These are phyloP conservation scores for Leptographium flavum DNA, from an alignment of 2,329 filamentous ascomycete species.

Conservation along the genomic window DNA sequence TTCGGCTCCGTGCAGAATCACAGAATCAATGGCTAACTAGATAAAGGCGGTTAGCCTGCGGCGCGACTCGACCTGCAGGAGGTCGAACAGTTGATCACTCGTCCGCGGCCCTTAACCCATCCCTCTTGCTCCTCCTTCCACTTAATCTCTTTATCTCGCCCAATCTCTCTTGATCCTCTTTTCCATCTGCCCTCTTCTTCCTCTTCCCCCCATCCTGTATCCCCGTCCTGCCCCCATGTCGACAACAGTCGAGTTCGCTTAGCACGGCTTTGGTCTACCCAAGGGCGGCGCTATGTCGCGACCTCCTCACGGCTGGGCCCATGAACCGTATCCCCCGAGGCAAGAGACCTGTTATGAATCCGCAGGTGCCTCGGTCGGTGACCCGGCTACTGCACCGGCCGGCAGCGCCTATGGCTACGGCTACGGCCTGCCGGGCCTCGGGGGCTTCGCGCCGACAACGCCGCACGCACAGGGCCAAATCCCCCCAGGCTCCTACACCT, in stretches of 20 bases:
- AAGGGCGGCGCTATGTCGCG: conserved; percentile 22
- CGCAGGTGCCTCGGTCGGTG: not conserved
- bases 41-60: not conserved
- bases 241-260: conserved; percentile 17
- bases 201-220: not conserved
- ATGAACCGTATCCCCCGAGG: conserved; percentile 17
- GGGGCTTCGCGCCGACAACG: not conserved
- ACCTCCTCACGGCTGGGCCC: conserved; percentile 18
- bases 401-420: not conserved
- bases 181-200: not conserved
- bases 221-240: conserved; percentile 17
- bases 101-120: not conserved
- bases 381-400: not conserved
- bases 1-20: conserved; percentile 8
- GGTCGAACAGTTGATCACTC: not conserved
- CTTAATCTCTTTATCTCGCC: too few species aligned
- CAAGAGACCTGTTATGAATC: conserved; percentile 1
- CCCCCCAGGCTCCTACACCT: conserved; percentile 17
- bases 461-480: conserved; percentile 9
- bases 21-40: conserved; percentile 2
- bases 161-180: too few species aligned
- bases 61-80: not conserved
- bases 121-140: not conserved
- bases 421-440: not conserved
- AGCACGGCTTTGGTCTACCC: conserved; percentile 17